Base-by-base conservation (phyloP, 2,329 filamentous ascomycete species). In the Tolypocladium guangdongense region DNA sequence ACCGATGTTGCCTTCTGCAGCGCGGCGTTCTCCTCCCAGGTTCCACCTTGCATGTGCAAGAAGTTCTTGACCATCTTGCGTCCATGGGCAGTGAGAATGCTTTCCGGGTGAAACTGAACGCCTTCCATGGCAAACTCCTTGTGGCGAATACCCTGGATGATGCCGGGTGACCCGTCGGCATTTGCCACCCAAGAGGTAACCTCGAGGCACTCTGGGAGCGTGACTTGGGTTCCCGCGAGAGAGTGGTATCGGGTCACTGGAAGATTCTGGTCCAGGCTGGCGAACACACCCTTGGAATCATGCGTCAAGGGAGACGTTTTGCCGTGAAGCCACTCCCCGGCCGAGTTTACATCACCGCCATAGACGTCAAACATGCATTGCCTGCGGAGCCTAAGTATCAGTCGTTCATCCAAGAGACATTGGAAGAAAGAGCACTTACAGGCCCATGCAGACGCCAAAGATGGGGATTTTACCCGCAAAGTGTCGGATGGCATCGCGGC, bases 401-500 rank as follows among this genome's bases (percentile, higher is more conserved):
- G n/a, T 5, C 41, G 50, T 11, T 47, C 24, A 11, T 14, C 45
- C 24, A 11, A 43, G 30, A 11, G 16, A 32, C 2, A 12, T 7
- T 5, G 16, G 39, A 16, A 10, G 33, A 24, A 37, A 43, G 39
- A 22, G 16, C 16, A 80, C 84, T 77, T 70, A 88, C 84, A 96
- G 86, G 61, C 93, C 93, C 92, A 99, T 97, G 67, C 93, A 99
- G 33, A 99, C 93, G n/a, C 93, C 93, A 51, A 99, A 82, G 16
- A 99, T 83, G 12, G 93, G 93, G 49, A 99, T 88, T 72, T 96
- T 97, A 60, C 93, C 93, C 33, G 87, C 84, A 69, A 97, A 99
- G 69, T 96, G 78, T 62, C 83, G 78, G 64, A 99, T 96, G 43
- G 90, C 91, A 70, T 89, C 89, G 66, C 90, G 90, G 70, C 91